Evolutionary conservation across 192 early-diverging fungal species (phyloP), one percentile per base, ranked within the genome.

Genomic region (Podila minutissima): DNA sequence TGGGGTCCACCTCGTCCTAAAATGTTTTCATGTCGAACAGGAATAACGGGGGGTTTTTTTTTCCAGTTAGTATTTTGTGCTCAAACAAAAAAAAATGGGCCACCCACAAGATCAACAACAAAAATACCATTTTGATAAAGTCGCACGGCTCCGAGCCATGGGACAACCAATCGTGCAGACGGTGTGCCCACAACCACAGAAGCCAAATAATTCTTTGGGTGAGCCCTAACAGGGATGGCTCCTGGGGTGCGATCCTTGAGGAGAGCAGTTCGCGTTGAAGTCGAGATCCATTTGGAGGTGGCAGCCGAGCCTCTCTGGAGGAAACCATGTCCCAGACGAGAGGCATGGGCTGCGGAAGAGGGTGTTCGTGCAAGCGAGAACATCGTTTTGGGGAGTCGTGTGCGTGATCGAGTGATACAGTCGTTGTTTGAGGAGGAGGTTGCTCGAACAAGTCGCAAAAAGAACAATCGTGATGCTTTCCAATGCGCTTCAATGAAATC

Each of bases 111-210:
- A 9, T 28, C 38, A 22, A 31, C 3, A 19, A 37, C 8, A 3
- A 26, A 29, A 13, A 22, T 8, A 79, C 75, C 75, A 57, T 71
- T 67, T 41, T 67, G 59, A 60, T 79, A 79, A 22, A 64, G 49
- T 33, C 75, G 69, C 59, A 66, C 35, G 58, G 70, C 69, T 64
- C 69, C 75, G 24, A 70, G 35, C 11, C 48, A 48, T 8, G 69
- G 57, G 8, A n/a, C 22, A 2, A n/a, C 62, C 1, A 55, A 33
- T 24, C 31, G 48, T 31, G 55, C 69, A 31, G 65, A 67, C n/a
- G 33, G 46, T 11, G 55, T 37, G 17, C 41, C 29, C 10, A 69
- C 26, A 7, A 53, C 60, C 15, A 26, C 24, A 22, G 17, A 55
- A 5, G 3, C 11, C 22, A 55, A 55, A n/a, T 24, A 55, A 26